Evolutionary conservation across 1,284 basidiomycete species (phyloP), one percentile per base, ranked within the genome.

Genomic region (Ustilago tritici): DNA sequence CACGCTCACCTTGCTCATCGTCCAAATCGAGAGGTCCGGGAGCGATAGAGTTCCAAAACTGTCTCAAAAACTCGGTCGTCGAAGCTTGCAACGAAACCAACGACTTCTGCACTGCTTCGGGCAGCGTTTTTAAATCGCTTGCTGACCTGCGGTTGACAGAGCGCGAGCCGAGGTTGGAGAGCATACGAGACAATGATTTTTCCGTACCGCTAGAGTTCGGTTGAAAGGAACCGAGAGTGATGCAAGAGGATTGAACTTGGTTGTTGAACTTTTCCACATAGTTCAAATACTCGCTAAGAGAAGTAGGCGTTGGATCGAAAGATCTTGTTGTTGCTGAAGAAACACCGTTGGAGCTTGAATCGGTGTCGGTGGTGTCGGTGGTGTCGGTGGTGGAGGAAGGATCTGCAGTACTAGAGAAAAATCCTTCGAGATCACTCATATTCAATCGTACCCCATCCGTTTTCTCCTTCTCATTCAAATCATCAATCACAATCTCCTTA

Each of bases 41-140:
- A 65, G 95, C 92, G 57, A 94, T 90, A 0, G 94, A 90, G 11
- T 92, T 90, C 95, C 95, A 99, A 84, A 95, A 98, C 84, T 98
- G 96, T 11, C 96, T 91, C 11, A 99, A 89, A 85, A 98, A 98
- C 86, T 99, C 96, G 78, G 94, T 95, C 2, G 95, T 92, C 1
- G 95, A 92, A 0, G 94, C 95, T 83, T 98, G 95, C 80, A 93
- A 93, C 0, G 93, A 93, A 10, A 91, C 91, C 89, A 98, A 92
- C 84, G 93, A 91, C 58, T 91, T 89, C 76, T 93, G 91, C 28
- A 98, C 87, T 1, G 88, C 88, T 35, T 93, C 91, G 0, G 95
- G 94, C 31, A 98, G 91, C 35, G 93, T 91, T 65, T 91, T 65
- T 32, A 78, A 15, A 23, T 73, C 65, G 10, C 34, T 31, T 3